phyloP scores from a whole-genome alignment of 192 early-diverging fungal genomes.

The Entomortierella beljakovae region DNA sequence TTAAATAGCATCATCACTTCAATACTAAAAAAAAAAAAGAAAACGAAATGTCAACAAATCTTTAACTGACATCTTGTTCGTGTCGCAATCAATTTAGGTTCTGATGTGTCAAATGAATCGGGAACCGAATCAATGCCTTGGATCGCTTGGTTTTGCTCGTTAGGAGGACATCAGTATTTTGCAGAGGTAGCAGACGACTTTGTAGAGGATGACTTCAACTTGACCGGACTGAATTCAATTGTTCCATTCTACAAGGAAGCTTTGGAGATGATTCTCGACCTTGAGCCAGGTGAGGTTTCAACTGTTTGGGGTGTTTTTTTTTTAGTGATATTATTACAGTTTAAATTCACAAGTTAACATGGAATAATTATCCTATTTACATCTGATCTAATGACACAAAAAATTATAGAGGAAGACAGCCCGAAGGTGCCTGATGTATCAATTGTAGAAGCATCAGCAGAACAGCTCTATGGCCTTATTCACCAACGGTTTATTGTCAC shows the following conservation, averaged over 20 bases:
- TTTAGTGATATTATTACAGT: too few relatives aligned
- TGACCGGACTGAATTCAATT: conserved; percentile 87
- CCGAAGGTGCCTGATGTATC: conserved; percentile 76
- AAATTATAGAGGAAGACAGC: conserved; percentile 59
- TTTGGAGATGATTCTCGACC: conserved; percentile 95
- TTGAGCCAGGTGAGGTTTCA: conserved; percentile 67
- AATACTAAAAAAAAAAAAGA: too few relatives aligned
- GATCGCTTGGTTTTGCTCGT: conserved; percentile 84
- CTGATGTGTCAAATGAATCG: conserved; percentile 60
- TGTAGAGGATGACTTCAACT: conserved; percentile 97
- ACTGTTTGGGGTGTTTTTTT: conserved; percentile 2
- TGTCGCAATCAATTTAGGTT: conserved; percentile 25
- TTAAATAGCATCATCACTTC: too few relatives aligned
- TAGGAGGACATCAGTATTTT: conserved; percentile 82
- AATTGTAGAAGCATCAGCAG: conserved; percentile 86
- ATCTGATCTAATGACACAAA: too few relatives aligned
- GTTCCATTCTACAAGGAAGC: conserved; percentile 93
- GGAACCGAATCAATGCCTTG: conserved; percentile 70
- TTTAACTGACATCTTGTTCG: conserved; percentile 1
- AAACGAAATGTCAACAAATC: too few relatives aligned
- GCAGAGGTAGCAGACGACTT: conserved; percentile 80
- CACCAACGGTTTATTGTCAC: conserved; percentile 95
- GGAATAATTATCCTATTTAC: too few relatives aligned
- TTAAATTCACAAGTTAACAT: too few relatives aligned
- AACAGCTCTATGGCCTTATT: conserved; percentile 93